Evolutionary conservation across 2,329 filamentous ascomycete species (phyloP), one percentile per base, ranked within the genome.

Genomic region (Dothideomycetes sp.): DNA sequence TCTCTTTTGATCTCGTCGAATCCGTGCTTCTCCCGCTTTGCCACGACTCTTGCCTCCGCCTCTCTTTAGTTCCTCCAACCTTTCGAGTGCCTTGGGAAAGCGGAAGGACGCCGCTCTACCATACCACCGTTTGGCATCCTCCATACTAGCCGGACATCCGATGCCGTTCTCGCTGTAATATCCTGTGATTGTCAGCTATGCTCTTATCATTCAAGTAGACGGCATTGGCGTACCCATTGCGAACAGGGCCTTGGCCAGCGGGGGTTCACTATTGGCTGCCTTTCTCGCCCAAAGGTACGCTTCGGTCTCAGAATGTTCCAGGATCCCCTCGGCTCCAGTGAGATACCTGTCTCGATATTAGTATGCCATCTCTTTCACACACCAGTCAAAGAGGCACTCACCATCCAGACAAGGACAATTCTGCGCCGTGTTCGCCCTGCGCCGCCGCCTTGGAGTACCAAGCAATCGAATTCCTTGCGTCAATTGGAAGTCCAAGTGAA

Each of bases 51-150:
- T 83, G 32, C 77, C 79, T 17, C 85, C 85, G 2, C 80, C 78
- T 45, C 78, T 76, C 64, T 93, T 94, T 40, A 98, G 72, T 50
- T 96, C 91, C 57, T 96, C 89, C 4, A 98, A 74, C 35, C 89
- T 77, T 55, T 95, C 87, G 42, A 89, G 79, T 11, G 91, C 91
- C 61, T 95, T 94, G 33, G 84, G 83, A 56, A 93, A 94, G 55
- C 93, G 86, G 66, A 96, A 89, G 43, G 88, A 89, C 94, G 91
- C 91, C 62, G 91, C 88, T 59, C 89, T 75, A 75, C 88, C 95
- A 64, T 98, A 98, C 91, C 91, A 98, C 52, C 87, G 77, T 70
- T 94, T 95, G 16, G 89, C 91, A 63, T 96, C 91, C 53, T 98
- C 91, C 51, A 95, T 54, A 58, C 89, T 93, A 7, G 83, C 78